These are phyloP conservation scores for Chalaropsis ovoidea DNA, from an alignment of 2,329 filamentous ascomycete species.

Conservation along the genomic window DNA sequence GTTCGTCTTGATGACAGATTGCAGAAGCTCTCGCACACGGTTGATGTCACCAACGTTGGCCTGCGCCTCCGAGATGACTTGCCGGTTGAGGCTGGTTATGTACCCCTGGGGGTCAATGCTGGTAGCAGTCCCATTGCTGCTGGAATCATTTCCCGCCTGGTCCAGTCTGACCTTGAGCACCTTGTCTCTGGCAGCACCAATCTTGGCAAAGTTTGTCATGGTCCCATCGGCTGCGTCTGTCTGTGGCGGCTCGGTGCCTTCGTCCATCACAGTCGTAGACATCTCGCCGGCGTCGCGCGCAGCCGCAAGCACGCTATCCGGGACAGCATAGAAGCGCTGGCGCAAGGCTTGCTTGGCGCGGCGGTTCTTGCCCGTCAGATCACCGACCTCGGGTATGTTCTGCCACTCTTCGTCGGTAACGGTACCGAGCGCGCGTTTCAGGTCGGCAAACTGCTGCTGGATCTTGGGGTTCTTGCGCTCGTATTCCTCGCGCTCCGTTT, in stretches of 20 bases:
- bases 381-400: conserved; percentile 86
- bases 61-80: conserved; percentile 67
- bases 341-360: conserved; percentile 71
- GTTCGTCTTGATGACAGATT: conserved; percentile 95
- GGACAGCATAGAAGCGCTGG: conserved; percentile 88
- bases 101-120: conserved; percentile 94
- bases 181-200: conserved; percentile 91
- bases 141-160: conserved; percentile 54
- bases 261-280: conserved; percentile 78
- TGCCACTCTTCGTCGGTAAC: conserved; percentile 96
- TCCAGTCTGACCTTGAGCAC: conserved; percentile 90
- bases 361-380: conserved; percentile 89
- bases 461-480: conserved; percentile 97
- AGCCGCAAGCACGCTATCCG: conserved; percentile 85
- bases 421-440: conserved; percentile 79
- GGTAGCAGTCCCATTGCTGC: conserved; percentile 66
- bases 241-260: conserved; percentile 36
- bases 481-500: conserved; percentile 85
- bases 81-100: conserved; percentile 78
- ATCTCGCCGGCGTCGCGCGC: conserved; percentile 72
- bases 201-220: conserved; percentile 96
- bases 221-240: conserved; percentile 60
- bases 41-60: conserved; percentile 90
- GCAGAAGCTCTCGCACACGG: conserved; percentile 80
- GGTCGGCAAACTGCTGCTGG: conserved; percentile 90